Percentiles rank a stretch among this genome's conserved stretches.
Evolutionary conservation across 306 rosid species (phyloP).

Genomic region (Begonia loranthoides): DNA sequence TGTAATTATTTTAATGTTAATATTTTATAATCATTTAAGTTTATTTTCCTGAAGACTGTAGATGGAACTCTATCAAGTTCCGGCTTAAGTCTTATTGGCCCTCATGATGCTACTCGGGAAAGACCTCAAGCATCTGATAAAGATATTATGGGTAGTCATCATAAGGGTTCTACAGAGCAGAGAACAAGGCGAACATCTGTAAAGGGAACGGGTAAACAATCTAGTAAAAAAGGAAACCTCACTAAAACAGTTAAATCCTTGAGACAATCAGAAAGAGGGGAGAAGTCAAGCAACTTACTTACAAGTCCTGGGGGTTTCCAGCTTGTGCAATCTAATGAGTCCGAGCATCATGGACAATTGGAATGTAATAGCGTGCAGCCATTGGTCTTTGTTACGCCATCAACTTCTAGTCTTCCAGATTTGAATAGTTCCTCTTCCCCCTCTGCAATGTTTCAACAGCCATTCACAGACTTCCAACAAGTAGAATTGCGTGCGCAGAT

Average conservation of each 20-base stretch:
- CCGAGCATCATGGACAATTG: slow-evolving; percentile 47
- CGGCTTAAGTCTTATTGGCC: slow-evolving; percentile 22
- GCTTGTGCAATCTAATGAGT: slow-evolving; percentile 57
- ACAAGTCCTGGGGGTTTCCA: slow-evolving; percentile 47
- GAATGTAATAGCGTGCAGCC: slow-evolving; percentile 41
- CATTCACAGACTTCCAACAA: slow-evolving; percentile 87
- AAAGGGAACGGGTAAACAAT: slow-evolving; percentile 49
- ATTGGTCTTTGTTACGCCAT: slow-evolving; percentile 35
- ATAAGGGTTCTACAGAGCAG: slow-evolving; percentile 53
- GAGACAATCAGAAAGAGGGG: slow-evolving; percentile 36
- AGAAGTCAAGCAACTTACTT: slow-evolving; percentile 28
- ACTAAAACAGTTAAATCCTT: slow-evolving; percentile 27
- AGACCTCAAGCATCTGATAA: slow-evolving; percentile 38
- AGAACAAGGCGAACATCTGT: slow-evolving; percentile 49
- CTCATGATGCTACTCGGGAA: slow-evolving; percentile 26
- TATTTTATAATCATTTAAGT: slow-evolving; percentile 1
- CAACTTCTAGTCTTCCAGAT: slow-evolving; percentile 73
- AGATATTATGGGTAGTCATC: slow-evolving; percentile 20
- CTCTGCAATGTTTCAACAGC: slow-evolving; percentile 66
- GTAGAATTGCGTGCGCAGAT: slow-evolving; percentile 97
- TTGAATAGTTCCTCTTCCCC: slow-evolving; percentile 61
- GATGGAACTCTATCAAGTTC: slow-evolving; percentile 37
- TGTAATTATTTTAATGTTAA: not conserved
- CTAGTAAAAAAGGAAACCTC: slow-evolving; percentile 38
- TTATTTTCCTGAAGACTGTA: slow-evolving; percentile 29